A percentile compares a stretch with the other conserved stretches of the same genome.
Evolutionary conservation across 306 rosid genomes (phyloP).

Genomic region (Prunus dulcis): DNA sequence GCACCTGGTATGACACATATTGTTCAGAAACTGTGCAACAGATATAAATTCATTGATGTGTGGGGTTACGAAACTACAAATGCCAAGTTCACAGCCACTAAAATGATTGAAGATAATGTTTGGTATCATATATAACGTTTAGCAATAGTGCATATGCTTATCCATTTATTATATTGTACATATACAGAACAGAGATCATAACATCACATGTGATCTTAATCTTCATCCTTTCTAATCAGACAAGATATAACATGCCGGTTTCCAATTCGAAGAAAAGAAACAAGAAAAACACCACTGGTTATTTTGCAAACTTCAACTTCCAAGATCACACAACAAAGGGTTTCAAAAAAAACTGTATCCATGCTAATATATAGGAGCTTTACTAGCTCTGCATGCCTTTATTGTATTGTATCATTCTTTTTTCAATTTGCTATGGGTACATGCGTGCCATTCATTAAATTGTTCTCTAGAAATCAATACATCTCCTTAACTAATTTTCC

Average conservation of each 20-base stretch:
- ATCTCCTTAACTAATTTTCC: background rate
- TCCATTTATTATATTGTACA: background rate
- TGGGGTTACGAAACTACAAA: background rate
- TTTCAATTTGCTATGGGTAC: background rate
- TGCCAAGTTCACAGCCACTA: slow-evolving; percentile 10
- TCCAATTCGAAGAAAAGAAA: background rate
- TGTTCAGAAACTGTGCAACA: background rate
- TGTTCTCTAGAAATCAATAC: background rate
- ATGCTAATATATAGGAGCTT: background rate
- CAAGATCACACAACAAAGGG: background rate
- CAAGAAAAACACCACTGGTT: background rate
- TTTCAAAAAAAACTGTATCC: background rate
- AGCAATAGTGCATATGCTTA: background rate
- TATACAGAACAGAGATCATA: slow-evolving; percentile 1
- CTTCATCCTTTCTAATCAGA: background rate
- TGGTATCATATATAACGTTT: background rate
- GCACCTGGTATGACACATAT: background rate
- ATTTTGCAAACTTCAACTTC: too few relatives aligned
- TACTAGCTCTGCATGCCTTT: too few relatives aligned
- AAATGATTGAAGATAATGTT: slow-evolving; percentile 1
- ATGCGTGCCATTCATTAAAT: background rate
- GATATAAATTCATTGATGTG: background rate
- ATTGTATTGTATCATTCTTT: too few relatives aligned
- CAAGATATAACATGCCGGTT: background rate
- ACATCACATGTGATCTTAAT: background rate